These are phyloP conservation scores for Decorospora gaudefroyi DNA, from an alignment of 2,329 filamentous ascomycete species.

Conservation along the genomic window DNA sequence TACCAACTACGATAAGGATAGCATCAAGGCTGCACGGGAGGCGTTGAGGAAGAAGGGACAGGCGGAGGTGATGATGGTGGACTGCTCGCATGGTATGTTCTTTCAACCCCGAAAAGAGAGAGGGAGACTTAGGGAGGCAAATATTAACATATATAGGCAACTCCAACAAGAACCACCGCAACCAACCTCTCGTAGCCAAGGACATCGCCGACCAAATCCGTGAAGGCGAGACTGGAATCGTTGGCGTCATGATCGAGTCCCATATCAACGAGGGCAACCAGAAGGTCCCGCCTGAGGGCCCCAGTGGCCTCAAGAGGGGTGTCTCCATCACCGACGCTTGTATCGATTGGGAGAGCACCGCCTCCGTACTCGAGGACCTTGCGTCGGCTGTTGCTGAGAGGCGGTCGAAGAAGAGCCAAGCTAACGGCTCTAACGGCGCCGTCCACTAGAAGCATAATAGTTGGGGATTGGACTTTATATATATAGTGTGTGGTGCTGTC, in stretches of 20 bases:
- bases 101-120: background rate
- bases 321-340: conserved; percentile 96
- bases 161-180: conserved; percentile 95
- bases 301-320: conserved; percentile 77
- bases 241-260: conserved; percentile 98
- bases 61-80: conserved; percentile 91
- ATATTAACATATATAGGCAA: conserved; percentile 65
- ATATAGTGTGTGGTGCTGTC: conserved; percentile 15
- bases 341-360: conserved; percentile 88
- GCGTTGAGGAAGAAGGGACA: conserved; percentile 80
- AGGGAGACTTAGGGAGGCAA: conserved; percentile 20
- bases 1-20: conserved; percentile 90
- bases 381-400: conserved; percentile 81
- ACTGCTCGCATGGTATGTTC: conserved; percentile 89
- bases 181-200: conserved; percentile 91
- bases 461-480: conserved; percentile 3
- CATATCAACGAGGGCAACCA: conserved; percentile 83
- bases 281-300: conserved; percentile 84
- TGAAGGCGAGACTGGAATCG: conserved; percentile 82
- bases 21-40: conserved; percentile 77
- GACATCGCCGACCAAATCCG: conserved; percentile 82
- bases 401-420: conserved; percentile 55
- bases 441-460: conserved; percentile 19
- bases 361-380: conserved; percentile 79
- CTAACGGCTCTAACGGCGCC: no score